Percentiles rank a stretch among this genome's conserved stretches.
Evolutionary conservation across 768 basidiomycete species (phyloP).

Genomic region (Vishniacozyma victoriae): DNA sequence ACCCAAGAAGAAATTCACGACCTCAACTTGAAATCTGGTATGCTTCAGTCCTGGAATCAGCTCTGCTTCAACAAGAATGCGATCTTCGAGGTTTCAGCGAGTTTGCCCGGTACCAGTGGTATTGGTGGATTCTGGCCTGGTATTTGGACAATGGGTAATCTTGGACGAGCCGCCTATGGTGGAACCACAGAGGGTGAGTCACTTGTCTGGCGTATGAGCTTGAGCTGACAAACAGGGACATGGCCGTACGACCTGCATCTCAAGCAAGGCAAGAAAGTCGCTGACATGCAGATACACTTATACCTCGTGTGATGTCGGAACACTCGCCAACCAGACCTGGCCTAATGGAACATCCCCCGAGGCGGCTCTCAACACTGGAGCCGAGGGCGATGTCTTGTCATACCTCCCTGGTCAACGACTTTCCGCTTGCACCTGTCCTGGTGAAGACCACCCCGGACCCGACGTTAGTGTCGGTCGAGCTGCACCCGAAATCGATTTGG

Average conservation of each 20-base stretch:
- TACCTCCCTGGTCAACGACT: constrained; percentile 46
- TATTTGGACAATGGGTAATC: constrained; percentile 63
- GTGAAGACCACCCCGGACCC: constrained; percentile 84
- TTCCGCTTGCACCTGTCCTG: constrained; percentile 78
- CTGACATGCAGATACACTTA: no score
- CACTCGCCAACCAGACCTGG: constrained; percentile 42
- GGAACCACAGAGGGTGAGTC: constrained; percentile 74
- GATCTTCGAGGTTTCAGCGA: constrained; percentile 60
- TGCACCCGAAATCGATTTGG: constrained; percentile 87
- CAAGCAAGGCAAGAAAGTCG: no score
- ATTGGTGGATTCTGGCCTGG: constrained; percentile 52
- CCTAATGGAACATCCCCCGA: constrained; percentile 30
- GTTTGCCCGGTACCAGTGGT: constrained; percentile 34
- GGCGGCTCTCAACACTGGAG: constrained; percentile 39
- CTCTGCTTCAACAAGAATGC: constrained; percentile 86
- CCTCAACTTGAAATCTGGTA: constrained; percentile 56
- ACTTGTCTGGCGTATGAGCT: constrained; percentile 50
- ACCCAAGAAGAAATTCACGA: constrained; percentile 61
- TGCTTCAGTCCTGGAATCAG: constrained; percentile 61
- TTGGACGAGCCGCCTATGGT: constrained; percentile 85
- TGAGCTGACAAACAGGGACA: no score
- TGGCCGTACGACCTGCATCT: no score
- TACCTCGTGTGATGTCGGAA: constrained; percentile 41
- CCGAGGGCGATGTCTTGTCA: constrained; percentile 38
- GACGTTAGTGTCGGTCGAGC: constrained; percentile 58